Percentiles rank a stretch among this genome's conserved stretches.
These are phyloP conservation scores for Pilasporangium apinafurcum DNA, from an alignment of 352 stramenopile genomes.

Conservation along the genomic window DNA sequence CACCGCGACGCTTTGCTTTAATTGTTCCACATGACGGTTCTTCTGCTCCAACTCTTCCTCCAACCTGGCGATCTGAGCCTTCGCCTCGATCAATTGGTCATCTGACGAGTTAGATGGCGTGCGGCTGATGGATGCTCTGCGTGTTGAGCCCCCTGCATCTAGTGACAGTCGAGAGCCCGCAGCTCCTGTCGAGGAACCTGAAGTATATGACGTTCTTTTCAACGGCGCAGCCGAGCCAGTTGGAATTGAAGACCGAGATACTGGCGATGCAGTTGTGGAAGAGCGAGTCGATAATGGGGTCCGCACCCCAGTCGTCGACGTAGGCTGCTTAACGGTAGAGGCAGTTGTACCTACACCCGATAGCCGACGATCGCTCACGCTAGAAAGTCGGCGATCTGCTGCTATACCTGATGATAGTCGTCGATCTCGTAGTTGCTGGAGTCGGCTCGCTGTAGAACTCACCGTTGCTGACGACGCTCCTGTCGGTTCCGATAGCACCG, in stretches of 20 bases:
- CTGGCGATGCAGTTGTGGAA: slow-evolving; percentile 4
- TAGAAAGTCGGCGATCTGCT: not conserved
- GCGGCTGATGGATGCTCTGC: slow-evolving; percentile 6
- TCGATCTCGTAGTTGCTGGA: slow-evolving; percentile 32
- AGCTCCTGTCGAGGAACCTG: not conserved
- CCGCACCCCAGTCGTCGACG: slow-evolving; percentile 4
- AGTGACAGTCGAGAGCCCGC: slow-evolving; percentile 19
- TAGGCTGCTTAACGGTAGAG: slow-evolving; percentile 1
- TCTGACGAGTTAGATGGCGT: slow-evolving; percentile 12
- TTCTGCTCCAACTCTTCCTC: slow-evolving; percentile 71
- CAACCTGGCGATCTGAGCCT: slow-evolving; percentile 41
- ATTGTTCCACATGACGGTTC: slow-evolving; percentile 55
- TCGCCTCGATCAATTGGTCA: slow-evolving; percentile 46
- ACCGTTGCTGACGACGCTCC: slow-evolving; percentile 1
- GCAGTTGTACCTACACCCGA: slow-evolving; percentile 12
- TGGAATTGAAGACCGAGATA: slow-evolving; percentile 1
- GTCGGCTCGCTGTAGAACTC: slow-evolving; percentile 8
- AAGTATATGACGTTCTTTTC: slow-evolving; percentile 8
- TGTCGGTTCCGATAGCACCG: slow-evolving; percentile 19
- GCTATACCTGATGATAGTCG: slow-evolving; percentile 13
- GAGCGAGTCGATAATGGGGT: slow-evolving; percentile 4
- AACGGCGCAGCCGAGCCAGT: slow-evolving; percentile 7
- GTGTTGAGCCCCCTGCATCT: slow-evolving; percentile 4
- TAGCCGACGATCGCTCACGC: slow-evolving; percentile 8
- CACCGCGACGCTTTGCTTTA: slow-evolving; percentile 50